These are phyloP conservation scores for Rubus parviflorus DNA, from an alignment of 306 rosid species.

Conservation along the genomic window DNA sequence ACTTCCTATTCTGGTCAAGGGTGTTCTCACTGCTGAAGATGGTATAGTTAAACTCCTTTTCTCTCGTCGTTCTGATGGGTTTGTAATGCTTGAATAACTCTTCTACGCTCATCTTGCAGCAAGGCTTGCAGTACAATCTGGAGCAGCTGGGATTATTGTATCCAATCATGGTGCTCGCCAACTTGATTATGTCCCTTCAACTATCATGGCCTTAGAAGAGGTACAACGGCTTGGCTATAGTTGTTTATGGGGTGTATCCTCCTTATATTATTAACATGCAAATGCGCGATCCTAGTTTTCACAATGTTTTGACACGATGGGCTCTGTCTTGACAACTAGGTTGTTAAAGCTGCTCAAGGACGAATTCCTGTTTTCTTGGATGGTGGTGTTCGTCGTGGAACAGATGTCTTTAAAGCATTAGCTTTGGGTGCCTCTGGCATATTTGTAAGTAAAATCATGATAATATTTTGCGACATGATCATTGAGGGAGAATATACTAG, in stretches of 20 bases:
- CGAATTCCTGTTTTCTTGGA: constrained; percentile 85
- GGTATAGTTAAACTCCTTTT: constrained; percentile 41
- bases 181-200: constrained; percentile 93
- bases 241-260: neutral
- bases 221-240: constrained; percentile 35
- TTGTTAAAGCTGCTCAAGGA: constrained; percentile 87
- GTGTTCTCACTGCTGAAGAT: constrained; percentile 96
- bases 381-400: constrained; percentile 97
- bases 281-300: neutral
- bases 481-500: neutral
- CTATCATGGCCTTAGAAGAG: constrained; percentile 91
- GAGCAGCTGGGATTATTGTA: constrained; percentile 93
- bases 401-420: constrained; percentile 95
- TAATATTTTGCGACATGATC: constrained; percentile 7
- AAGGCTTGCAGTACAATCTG: constrained; percentile 81
- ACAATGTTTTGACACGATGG: neutral
- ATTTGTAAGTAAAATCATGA: constrained; percentile 56
- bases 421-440: constrained; percentile 97
- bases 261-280: neutral
- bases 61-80: neutral
- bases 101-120: constrained; percentile 49
- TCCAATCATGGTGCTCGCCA: constrained; percentile 98
- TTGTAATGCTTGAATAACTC: constrained; percentile 6
- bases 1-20: constrained; percentile 94
- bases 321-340: constrained; percentile 30